A percentile compares a stretch with the other conserved stretches of the same genome.
These are phyloP conservation scores for Wallacemonas sp. DNA, from an alignment of 208 protist species.

Conservation along the genomic window DNA sequence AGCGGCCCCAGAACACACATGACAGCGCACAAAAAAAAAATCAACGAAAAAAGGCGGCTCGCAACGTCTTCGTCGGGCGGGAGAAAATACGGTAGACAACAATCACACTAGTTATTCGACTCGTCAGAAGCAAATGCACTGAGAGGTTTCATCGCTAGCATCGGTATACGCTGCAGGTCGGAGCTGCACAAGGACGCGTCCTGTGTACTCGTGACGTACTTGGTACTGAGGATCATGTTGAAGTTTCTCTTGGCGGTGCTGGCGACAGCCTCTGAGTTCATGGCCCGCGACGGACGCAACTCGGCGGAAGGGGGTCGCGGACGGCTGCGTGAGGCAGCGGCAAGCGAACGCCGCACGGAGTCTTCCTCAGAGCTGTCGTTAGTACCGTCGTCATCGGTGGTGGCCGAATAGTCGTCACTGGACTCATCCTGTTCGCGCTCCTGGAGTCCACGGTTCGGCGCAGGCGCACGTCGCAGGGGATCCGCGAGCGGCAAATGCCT, in stretches of 20 bases:
- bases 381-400: not conserved
- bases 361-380: not conserved
- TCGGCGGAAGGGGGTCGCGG: not conserved
- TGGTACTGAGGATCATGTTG: slow-evolving; percentile 6
- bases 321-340: not conserved
- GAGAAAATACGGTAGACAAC: too few species aligned
- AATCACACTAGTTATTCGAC: not conserved
- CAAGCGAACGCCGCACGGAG: not conserved
- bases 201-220: slow-evolving; percentile 1
- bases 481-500: not conserved
- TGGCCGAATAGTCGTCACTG: slow-evolving; percentile 2
- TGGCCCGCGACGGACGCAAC: not conserved
- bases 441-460: too few species aligned
- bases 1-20: too few species aligned
- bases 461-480: too few species aligned
- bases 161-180: not conserved
- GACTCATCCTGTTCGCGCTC: not conserved
- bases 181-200: slow-evolving; percentile 1
- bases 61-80: too few species aligned
- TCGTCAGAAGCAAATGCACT: not conserved
- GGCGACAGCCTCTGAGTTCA: not conserved
- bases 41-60: too few species aligned
- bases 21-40: too few species aligned
- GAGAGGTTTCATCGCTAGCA: not conserved
- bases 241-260: not conserved